Evolutionary conservation across 176 grass and related monocot genomes (phyloP), one percentile per base, ranked within the genome.

Genomic region (Phoenix roebelenii): DNA sequence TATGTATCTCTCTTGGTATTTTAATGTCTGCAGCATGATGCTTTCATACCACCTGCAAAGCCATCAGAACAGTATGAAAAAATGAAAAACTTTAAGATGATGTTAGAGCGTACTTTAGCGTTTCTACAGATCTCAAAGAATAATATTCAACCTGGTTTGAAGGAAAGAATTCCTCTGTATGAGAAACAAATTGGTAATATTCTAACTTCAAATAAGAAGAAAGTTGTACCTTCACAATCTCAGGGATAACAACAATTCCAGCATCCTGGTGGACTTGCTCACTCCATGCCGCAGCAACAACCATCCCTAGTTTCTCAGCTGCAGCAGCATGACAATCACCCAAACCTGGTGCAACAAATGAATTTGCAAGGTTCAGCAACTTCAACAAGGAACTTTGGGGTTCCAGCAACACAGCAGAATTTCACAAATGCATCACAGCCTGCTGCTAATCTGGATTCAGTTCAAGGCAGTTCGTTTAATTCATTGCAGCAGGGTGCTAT

Each of bases 181-280:
- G 87, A 96, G 76, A 88, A 28, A 61, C 80, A 90, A 60, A 96
- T 96, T 39, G 3, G 78, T 18, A 14, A 0, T 64, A 72, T 97
- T 60, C 30, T 97, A 48, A 62, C 25, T 81, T 66, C 83, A 64
- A 66, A 80, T 74, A 86, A 83, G 74, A 78, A 66, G 51, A 89
- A 75, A 59, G 22, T 6, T 52, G 18, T 52, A 9, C 48, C 73
- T 59, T 70, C 52, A 57, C 85, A 76, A 35, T 25, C 54, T 75
- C 51, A 26, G 55, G 78, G 56, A 64, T 75, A 72, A 18, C 81
- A 81, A 51, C 35, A 65, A 44, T 67, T 80, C 59, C 80, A 78
- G 32, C 91, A 81, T 64, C 56, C 83, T 77, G 58, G 54, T 58
- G 68, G 71, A 15, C 79, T 83, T 64, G 58, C 55, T 74, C 77